Conservation (phyloP, 2,329 filamentous ascomycete species). For the Ophiostoma sp. region DNA sequence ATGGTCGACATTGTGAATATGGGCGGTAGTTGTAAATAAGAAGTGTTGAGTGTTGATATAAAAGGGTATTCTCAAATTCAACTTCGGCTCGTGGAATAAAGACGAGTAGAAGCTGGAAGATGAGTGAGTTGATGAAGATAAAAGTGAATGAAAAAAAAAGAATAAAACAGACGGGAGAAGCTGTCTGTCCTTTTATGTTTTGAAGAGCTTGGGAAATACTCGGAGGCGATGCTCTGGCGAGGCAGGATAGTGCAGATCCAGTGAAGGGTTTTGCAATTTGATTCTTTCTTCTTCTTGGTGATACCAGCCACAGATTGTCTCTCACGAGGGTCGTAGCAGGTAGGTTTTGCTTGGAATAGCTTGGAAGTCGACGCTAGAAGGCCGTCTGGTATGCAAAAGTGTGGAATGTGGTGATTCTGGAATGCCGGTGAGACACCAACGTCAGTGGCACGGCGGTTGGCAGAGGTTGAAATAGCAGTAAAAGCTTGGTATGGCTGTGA, state of each 20-base stretch:
- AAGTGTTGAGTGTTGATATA: background rate
- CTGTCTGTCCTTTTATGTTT: slow-evolving; percentile 7
- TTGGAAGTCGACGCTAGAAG: background rate
- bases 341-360: background rate
- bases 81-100: background rate
- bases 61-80: background rate
- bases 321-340: background rate
- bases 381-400: slow-evolving; percentile 5
- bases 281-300: background rate
- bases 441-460: background rate
- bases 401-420: slow-evolving; percentile 1
- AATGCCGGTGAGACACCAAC: background rate
- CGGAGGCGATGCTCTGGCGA: background rate
- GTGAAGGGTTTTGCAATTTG: background rate
- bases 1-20: slow-evolving; percentile 30
- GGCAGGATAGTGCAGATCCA: background rate
- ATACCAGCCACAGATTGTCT: slow-evolving; percentile 10
- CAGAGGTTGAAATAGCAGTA: background rate
- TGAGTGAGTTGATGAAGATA: background rate
- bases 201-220: background rate
- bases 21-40: too few relatives aligned
- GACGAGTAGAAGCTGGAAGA: slow-evolving; percentile 11
- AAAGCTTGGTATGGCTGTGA: background rate
- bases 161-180: background rate
- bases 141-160: background rate